A percentile compares a stretch with the other conserved stretches of the same genome.
phyloP scores from a whole-genome alignment of 768 basidiomycete genomes.

The Panaeolus papilionaceus region DNA sequence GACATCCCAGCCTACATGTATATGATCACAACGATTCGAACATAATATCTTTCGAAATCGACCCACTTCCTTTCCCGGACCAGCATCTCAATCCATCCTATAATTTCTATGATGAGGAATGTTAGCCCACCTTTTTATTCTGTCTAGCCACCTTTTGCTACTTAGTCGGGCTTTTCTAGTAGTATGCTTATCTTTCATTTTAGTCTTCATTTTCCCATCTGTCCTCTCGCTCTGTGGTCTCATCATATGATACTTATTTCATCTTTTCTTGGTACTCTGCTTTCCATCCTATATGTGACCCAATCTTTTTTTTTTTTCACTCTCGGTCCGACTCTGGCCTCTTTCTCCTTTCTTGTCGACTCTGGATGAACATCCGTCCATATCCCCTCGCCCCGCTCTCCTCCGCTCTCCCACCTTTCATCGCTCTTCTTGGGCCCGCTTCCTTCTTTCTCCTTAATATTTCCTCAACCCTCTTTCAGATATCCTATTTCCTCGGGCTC shows the following conservation, averaged over 20 bases:
- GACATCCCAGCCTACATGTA: conserved; percentile 58
- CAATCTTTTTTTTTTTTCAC: conserved; percentile 7
- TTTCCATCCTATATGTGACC: conserved; percentile 5
- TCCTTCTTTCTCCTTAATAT: conserved; percentile 7
- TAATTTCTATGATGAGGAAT: conserved; percentile 64
- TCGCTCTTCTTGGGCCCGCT: conserved; percentile 4
- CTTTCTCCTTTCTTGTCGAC: not conserved
- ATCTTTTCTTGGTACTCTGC: conserved; percentile 1
- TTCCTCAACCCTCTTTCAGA: not conserved
- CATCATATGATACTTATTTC: conserved; percentile 7
- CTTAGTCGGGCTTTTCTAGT: conserved; percentile 21
- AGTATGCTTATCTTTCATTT: conserved; percentile 23
- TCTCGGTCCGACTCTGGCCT: not conserved
- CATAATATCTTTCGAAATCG: conserved; percentile 71
- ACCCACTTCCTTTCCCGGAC: conserved; percentile 73
- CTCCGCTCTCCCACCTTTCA: not conserved
- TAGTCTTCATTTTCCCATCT: conserved; percentile 24
- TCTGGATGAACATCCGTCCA: not conserved
- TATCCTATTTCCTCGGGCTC: conserved; percentile 9
- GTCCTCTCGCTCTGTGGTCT: conserved; percentile 8
- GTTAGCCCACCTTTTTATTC: conserved; percentile 51
- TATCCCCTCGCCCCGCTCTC: not conserved
- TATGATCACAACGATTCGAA: conserved; percentile 66
- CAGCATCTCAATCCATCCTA: conserved; percentile 53
- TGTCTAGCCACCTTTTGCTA: conserved; percentile 23